Base-by-base conservation (phyloP, 2,329 filamentous ascomycete species). In the Huntiella moniliformis region DNA sequence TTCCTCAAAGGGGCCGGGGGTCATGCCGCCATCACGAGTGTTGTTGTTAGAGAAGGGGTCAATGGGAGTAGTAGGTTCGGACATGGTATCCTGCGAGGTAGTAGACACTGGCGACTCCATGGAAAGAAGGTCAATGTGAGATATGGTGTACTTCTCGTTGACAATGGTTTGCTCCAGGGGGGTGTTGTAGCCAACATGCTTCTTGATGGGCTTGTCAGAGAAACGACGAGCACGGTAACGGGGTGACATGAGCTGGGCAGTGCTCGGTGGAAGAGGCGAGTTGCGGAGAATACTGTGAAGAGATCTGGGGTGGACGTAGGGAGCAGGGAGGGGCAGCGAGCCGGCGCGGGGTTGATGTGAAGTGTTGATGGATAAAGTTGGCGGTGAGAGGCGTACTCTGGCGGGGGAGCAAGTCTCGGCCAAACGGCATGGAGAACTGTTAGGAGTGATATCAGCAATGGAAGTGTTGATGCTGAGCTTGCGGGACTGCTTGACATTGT, bases 271-370 rank as follows among this genome's bases (percentile, higher is more conserved):
- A 5, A 79, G 63, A 13, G 75, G 75, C 4, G 75, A 79, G 62
- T 79, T 79, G 45, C 74, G 70, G 16, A 79, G 66, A 53, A 79
- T 79, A 58, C 73, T 77, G 56, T 71, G 74, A 7, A 79, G 66
- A 37, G 65, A 63, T 47, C 67, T 67, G 32, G 74, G 70, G 51
- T 74, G 74, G 1, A 63, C 70, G 53, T 79, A 79, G 2, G 75
- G 75, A 7, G 39, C 39, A 1, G 39, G 39, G 12, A 41, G 18
- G 18, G 39, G 39, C 3, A 67, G 61, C 17, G 61, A 61, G 32
- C 52, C 43, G 15, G 50, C 48, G n/a, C 47, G 8, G 45, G 44
- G 4, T 53, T 54, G 16, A 10, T 35, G 41, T 10, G 36, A 33
- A 34, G 38, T 44, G 34, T 42, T 38, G 16, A 43, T 39, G 16